Base-by-base conservation (phyloP, 2,329 filamentous ascomycete species). In the Monosporascus sp. region DNA sequence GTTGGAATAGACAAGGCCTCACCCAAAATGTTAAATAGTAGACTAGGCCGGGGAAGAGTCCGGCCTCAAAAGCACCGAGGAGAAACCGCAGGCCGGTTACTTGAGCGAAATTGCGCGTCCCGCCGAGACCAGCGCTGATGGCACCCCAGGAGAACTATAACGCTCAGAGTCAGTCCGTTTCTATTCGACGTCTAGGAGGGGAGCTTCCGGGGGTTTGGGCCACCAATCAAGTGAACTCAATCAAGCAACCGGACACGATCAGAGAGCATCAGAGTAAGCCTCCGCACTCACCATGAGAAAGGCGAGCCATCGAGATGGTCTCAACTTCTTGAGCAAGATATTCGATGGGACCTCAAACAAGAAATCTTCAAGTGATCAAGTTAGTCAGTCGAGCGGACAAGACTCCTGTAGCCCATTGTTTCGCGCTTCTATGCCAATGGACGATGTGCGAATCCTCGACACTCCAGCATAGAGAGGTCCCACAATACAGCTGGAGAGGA, bases 11-110 rank as follows among this genome's bases (percentile, higher is more conserved):
- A 14, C 31, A 35, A 35, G 9, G 2, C 1, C 64, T 61, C 49
- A 67, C 64, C 65, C 88, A 90, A 56, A 89, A 82, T 0, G 87
- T 90, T 48, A 91, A 72, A 60, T 89, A 89, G 67, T 83, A 60
- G 65, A 79, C 80, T 59, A 89, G 70, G 0, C 85, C 85, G 0
- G 85, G 85, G 56, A 89, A 89, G 1, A 90, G 70, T 0, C 87
- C 87, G 4, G 86, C 87, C 70, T 91, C 88, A 43, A 87, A 81
- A 5, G 81, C 74, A 5, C 88, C 88, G 0, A 91, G 76, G 8
- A 90, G 66, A 25, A 90, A 77, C 6, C 88, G 81, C 56, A 86
- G 83, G 7, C 76, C 85, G 1, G 87, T 78, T n/a, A 91, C 73
- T 9, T 80, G 79, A 3, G 70, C 77, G 62, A 83, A 90, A 61